Evolutionary conservation across 2,329 filamentous ascomycete species (phyloP).

Genomic region (Fusarium solani-melongenae): DNA sequence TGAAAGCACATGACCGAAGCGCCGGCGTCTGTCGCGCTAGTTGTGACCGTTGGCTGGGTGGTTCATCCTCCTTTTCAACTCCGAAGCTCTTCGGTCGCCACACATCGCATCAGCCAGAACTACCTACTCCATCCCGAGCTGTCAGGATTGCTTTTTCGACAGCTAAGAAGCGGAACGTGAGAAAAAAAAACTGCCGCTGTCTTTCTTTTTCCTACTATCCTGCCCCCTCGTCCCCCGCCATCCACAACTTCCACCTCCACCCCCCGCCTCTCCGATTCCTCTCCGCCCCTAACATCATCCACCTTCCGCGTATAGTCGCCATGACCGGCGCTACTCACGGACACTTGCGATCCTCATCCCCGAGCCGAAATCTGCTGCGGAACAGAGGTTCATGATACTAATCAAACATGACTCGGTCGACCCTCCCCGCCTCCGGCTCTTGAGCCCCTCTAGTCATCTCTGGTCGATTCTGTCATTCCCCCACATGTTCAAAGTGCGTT

Average conservation of each 20-base stretch:
- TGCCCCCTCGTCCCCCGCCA: neutral
- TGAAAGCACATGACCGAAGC: slow-evolving; percentile 26
- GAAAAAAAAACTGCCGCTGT: neutral
- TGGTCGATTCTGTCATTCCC: neutral
- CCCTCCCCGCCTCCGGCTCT: neutral
- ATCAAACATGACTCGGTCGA: slow-evolving; percentile 34
- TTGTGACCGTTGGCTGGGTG: neutral
- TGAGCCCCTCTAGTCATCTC: neutral
- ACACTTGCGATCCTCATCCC: neutral
- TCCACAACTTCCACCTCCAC: neutral
- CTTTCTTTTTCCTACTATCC: neutral
- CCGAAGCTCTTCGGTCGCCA: neutral
- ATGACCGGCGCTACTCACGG: slow-evolving; percentile 2
- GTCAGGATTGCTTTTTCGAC: neutral
- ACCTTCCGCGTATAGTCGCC: slow-evolving; percentile 4
- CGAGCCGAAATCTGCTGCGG: slow-evolving; percentile 1
- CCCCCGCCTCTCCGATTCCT: neutral
- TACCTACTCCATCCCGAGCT: neutral
- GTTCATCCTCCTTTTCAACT: neutral
- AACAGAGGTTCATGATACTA: slow-evolving; percentile 3
- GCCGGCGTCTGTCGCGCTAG: slow-evolving; percentile 36
- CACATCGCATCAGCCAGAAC: neutral
- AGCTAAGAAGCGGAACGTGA: neutral
- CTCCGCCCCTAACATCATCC: neutral
- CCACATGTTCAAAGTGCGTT: slow-evolving; percentile 3